Base-by-base conservation (phyloP, 2,329 filamentous ascomycete genomes). In the Dactylellina parvicollis region DNA sequence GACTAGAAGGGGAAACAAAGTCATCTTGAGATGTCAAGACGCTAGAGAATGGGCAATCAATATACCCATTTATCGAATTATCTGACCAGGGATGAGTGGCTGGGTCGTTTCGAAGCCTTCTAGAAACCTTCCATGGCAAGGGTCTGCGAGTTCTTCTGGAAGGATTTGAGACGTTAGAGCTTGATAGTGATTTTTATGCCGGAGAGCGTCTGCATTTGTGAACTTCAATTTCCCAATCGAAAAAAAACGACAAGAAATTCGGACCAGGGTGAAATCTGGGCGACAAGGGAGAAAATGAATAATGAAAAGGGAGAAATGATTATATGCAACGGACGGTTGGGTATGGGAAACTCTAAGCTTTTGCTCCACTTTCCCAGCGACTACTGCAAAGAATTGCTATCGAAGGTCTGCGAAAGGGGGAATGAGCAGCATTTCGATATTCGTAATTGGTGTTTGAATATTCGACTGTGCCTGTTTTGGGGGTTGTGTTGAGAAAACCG, bases 401-500 rank as follows among this genome's bases (percentile, higher is more conserved):
- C 28, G 47, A 47, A 8, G 3, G 1, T 44, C 30, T 9, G 14
- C 20, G 16, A 47, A 65, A 65, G 28, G 60, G 60, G 60, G 4
- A 10, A 7, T n/a, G 24, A 34, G 28, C 26, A 52, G 14, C 28
- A 52, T 56, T 14, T 46, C n/a, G 40, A 47, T 47, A 38, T 47
- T 16, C 24, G 20, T 56, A 55, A 55, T 34, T 18, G 55, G 60
- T 18, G 56, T 4, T 36, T 46, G 24, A 18, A 32, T 54, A 14
- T 42, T n/a, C 18, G n/a, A 12, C 46, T 38, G 22, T 56, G 55
- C 65, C 55, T 9, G 9, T 70, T 70, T 56, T 40, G 55, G 65
- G 22, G 42, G 32, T 61, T 70, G 65, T 30, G 65, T 61, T 60
- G 65, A 70, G 65, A 70, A 70, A 60, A 61, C 3, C 47, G 24